A percentile compares a stretch with the other conserved stretches of the same genome.
Conservation (phyloP, 78 protist genomes). For the Dictyostelium firmibasis region DNA sequence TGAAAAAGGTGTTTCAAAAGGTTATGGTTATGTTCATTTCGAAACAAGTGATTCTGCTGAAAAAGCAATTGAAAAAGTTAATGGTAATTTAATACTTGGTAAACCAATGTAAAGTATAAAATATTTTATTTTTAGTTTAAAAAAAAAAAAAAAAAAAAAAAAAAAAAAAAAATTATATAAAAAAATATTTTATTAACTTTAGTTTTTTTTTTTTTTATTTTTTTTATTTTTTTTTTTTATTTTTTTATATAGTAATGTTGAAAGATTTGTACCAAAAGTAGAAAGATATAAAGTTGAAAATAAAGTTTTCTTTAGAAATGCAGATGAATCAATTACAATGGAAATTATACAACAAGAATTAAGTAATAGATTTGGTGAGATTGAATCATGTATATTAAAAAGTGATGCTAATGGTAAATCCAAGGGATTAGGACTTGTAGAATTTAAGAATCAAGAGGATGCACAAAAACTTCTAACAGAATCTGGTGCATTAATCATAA, state of each 20-base stretch:
- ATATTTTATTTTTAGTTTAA: no score
- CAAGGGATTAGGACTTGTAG: constrained; percentile 96
- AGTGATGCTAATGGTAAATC: constrained; percentile 76
- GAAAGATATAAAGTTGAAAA: constrained; percentile 85
- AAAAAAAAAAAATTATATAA: no score
- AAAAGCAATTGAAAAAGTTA: constrained; percentile 91
- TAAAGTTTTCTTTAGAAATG: constrained; percentile 97
- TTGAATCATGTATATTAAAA: constrained; percentile 87
- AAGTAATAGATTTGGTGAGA: constrained; percentile 83
- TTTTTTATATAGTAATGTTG: constrained; percentile 72
- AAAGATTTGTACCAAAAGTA: constrained; percentile 84
- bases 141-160: no score
- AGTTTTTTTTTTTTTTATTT: no score
- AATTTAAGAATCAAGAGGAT: constrained; percentile 88
- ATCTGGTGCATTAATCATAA: neutral
- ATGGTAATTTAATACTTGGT: constrained; percentile 87
- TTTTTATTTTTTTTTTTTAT: neutral
- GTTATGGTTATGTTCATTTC: constrained; percentile 98
- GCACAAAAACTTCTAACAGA: constrained; percentile 85
- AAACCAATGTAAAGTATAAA: constrained; percentile 91
- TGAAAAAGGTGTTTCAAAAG: constrained; percentile 87
- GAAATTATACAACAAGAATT: constrained; percentile 89
- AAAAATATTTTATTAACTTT: no score
- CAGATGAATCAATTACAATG: constrained; percentile 90
- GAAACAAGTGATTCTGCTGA: constrained; percentile 91